These are phyloP conservation scores for Phylloporus sp. DNA, from an alignment of 1,284 basidiomycete genomes.

Conservation along the genomic window DNA sequence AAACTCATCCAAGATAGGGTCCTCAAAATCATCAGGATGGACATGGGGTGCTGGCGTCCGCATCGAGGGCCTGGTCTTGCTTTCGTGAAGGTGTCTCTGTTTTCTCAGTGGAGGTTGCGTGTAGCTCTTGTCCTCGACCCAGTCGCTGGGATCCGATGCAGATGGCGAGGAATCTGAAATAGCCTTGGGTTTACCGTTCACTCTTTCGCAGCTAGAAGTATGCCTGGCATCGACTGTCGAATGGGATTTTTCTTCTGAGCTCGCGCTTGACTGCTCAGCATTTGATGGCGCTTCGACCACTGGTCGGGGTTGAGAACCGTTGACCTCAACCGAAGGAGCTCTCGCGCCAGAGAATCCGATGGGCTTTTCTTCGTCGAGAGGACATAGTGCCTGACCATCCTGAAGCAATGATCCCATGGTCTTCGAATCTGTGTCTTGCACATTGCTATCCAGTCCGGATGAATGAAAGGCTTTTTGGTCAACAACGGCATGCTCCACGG, in stretches of 20 bases:
- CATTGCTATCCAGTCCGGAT: conserved; percentile 7
- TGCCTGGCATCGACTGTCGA: conserved; percentile 36
- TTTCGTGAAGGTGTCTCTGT: conserved; percentile 67
- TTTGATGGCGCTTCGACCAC: conserved; percentile 46
- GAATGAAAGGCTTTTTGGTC: conserved; percentile 51
- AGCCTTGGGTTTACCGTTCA: conserved; percentile 46
- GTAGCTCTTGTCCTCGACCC: conserved; percentile 56
- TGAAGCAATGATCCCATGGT: conserved; percentile 48
- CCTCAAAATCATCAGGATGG: conserved; percentile 82
- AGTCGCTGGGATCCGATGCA: conserved; percentile 53
- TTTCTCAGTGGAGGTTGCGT: conserved; percentile 63
- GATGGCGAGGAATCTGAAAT: conserved; percentile 58
- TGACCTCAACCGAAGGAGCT: conserved; percentile 63
- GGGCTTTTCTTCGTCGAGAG: conserved; percentile 58
- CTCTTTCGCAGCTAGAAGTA: conserved; percentile 52
- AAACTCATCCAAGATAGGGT: conserved; percentile 86
- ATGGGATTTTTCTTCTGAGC: conserved; percentile 23
- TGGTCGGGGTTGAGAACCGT: conserved; percentile 55
- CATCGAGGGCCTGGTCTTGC: conserved; percentile 63
- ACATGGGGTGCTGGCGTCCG: conserved; percentile 75
- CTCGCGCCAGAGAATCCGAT: conserved; percentile 70
- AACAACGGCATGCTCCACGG: conserved; percentile 48
- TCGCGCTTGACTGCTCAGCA: conserved; percentile 28
- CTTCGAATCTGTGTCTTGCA: conserved; percentile 4
- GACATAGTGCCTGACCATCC: conserved; percentile 63